Base-by-base conservation (phyloP, 495 filamentous ascomycete species). In the Hypoxylon cercidicola region DNA sequence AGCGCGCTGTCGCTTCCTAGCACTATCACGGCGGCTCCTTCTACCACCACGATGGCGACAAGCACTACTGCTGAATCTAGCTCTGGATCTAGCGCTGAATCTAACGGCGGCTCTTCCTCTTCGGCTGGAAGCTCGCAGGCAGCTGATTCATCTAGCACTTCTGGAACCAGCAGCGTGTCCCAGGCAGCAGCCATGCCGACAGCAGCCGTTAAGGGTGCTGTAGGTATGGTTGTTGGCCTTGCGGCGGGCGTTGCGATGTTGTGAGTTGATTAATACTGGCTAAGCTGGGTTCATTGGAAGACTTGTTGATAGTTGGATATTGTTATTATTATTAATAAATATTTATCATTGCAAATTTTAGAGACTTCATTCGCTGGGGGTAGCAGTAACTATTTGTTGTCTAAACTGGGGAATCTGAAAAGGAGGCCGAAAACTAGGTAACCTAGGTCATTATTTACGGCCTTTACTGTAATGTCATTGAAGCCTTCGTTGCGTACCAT, bases 231-330 rank as follows among this genome's bases (percentile, higher is more conserved):
- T 15, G 64, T 63, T 43, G 70, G 70, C 34, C 20, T 73, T 15
- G 64, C 54, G 1, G 56, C 56, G 11, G 70, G 70, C 19, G 61
- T 68, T 6, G 66, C 60, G 0, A 61, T 72, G 56, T 19, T 72
- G 44, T 72, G 32, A 66, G 41, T 10, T 50, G 2, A 11, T 10
- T 9, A 47, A 30, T 30, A 19, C 10, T 23, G 15, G 21, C n/a
- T 54, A 25, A 19, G 39, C 21, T 32, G 30, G 25, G 15, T 30
- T 37, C 13, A 6, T 18, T 13, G 21, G 20, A 34, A 53, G 16
- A 46, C 1, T n/a, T 45, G 55, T 35, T 41, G 23, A 44, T 55
- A 62, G 46, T 37, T 16, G 40, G 7, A 55, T n/a, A n/a, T n/a
- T n/a, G n/a, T n/a, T 34, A 49, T 19, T 28, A 28, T 3, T 28